Conservation (phyloP, 2,329 filamentous ascomycete genomes). For the Clonostachys rhizophaga region DNA sequence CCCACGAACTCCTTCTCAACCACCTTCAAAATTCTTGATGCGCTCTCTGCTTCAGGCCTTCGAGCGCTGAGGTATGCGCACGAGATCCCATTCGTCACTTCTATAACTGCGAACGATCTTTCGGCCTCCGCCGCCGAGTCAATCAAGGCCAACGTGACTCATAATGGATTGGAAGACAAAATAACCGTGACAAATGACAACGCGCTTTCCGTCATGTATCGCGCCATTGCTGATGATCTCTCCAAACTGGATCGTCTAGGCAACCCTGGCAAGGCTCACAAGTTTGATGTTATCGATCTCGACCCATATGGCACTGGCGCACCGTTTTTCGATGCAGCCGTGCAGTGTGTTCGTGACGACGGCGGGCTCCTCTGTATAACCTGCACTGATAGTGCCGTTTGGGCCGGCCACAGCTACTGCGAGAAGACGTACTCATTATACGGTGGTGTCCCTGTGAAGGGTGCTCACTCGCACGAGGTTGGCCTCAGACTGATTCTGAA, state of each 20-base stretch:
- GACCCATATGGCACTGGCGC: constrained; percentile 95
- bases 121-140: constrained; percentile 71
- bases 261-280: constrained; percentile 32
- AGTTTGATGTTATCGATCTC: constrained; percentile 92
- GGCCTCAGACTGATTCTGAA: constrained; percentile 84
- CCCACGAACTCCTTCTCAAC: constrained; percentile 14
- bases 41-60: constrained; percentile 88
- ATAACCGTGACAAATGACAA: constrained; percentile 75
- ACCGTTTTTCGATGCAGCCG: constrained; percentile 84
- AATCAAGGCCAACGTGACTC: constrained; percentile 78
- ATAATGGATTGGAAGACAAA: constrained; percentile 71
- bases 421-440: constrained; percentile 96
- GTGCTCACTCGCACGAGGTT: constrained; percentile 80
- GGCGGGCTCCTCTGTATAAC: constrained; percentile 92
- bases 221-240: constrained; percentile 51
- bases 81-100: constrained; percentile 80
- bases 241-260: constrained; percentile 32
- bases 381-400: constrained; percentile 93
- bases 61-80: constrained; percentile 87
- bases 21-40: constrained; percentile 83
- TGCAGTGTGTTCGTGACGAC: constrained; percentile 78
- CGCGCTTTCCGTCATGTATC: constrained; percentile 90
- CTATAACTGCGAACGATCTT: constrained; percentile 86
- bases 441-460: constrained; percentile 83
- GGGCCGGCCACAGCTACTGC: constrained; percentile 88